A percentile compares a stretch with the other conserved stretches of the same genome.
These are phyloP conservation scores for Astragalus membranaceus DNA, from an alignment of 306 rosid species.

Conservation along the genomic window DNA sequence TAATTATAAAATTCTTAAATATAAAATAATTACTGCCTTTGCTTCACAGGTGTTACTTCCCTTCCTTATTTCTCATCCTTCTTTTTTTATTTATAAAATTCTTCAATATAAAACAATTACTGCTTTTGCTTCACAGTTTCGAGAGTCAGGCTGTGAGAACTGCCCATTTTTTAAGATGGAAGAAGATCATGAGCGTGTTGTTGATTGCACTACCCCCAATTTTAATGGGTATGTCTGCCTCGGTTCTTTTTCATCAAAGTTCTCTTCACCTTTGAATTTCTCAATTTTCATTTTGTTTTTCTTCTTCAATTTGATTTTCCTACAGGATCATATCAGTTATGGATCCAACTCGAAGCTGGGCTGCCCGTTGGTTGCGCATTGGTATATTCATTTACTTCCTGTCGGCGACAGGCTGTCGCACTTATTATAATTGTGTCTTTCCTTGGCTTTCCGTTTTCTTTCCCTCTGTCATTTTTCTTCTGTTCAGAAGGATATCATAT, in stretches of 20 bases:
- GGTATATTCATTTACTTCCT: conserved; percentile 39
- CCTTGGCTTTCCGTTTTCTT: neutral
- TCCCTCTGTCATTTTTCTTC: neutral
- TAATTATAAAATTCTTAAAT: neutral
- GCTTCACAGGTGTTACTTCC: conserved; percentile 41
- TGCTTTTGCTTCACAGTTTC: conserved; percentile 40
- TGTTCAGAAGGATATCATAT: too few species aligned
- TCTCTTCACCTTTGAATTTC: neutral
- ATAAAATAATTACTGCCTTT: neutral
- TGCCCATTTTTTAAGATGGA: conserved; percentile 92
- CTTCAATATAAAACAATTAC: neutral
- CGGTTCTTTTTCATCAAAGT: neutral
- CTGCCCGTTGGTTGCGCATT: conserved; percentile 89
- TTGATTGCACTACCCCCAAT: conserved; percentile 91
- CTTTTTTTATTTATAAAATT: neutral
- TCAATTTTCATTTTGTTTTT: neutral
- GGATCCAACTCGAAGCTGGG: conserved; percentile 94
- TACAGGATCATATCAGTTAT: conserved; percentile 76
- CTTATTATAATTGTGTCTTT: neutral
- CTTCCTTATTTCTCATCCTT: neutral
- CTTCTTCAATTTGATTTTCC: neutral
- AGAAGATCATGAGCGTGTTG: conserved; percentile 79
- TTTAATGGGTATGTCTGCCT: conserved; percentile 65
- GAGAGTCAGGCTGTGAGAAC: conserved; percentile 92
- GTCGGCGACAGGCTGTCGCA: too few species aligned